Evolutionary conservation across 108 stramenopile species (phyloP), one percentile per base, ranked within the genome.

Genomic region (Epithemia pelagica): DNA sequence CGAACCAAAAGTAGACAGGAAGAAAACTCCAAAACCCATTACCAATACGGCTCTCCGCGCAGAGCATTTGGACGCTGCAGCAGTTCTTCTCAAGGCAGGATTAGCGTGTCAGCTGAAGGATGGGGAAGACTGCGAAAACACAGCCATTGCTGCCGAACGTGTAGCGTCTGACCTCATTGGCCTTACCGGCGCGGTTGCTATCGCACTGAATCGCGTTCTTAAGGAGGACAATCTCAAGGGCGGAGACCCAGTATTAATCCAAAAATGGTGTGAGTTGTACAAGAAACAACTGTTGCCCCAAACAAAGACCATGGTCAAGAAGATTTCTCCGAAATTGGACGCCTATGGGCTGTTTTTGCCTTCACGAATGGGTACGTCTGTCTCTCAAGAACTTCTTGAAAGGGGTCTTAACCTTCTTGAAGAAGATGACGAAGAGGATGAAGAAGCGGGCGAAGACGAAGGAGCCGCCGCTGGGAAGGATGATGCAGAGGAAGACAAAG

Each of bases 231-330:
- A 81, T 58, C 52, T 67, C 62, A 66, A 78, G 51, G 82, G 70
- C 28, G 83, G 82, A 31, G 78, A 86, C 52, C 77, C 77, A 22
- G 82, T 54, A 33, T 59, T 90, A 30, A 61, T 91, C 26, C 83
- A 78, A 67, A 75, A 80, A 67, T 95, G 93, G 93, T 91, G 90
- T 67, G 82, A 86, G 51, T 90, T 95, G 67, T 95, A 95, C 68
- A 75, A 80, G 27, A 81, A 89, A 65, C 87, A 90, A 37, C 64
- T 91, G 37, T 64, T 88, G 46, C 90, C 90, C 2, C 82, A 91
- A 67, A 88, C 93, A 26, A 82, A 82, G 62, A 60, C 79, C 33
- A 88, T 95, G 86, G 79, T 91, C 25, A 92, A 95, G 79, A 88
- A 79, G 67, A 87, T 85, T 25, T 74, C 87, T 7, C 69, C 82